phyloP scores from a whole-genome alignment of 371 early-diverging fungal genomes.

The Lichtheimia ramosa region DNA sequence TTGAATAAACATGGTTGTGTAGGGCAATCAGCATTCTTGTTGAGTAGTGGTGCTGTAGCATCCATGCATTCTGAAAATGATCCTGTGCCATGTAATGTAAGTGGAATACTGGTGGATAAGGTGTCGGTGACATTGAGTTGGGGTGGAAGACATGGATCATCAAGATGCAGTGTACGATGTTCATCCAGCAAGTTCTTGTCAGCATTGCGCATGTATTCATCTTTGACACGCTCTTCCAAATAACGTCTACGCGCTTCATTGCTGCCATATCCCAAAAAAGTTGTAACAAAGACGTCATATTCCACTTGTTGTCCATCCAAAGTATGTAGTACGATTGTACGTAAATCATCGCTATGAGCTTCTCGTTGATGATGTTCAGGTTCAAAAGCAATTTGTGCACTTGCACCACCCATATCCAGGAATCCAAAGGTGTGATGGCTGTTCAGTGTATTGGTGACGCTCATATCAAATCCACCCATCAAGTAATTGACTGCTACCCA shows the following conservation, averaged over 20 bases:
- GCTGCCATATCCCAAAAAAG: slow-evolving; percentile 93
- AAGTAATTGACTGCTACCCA: slow-evolving; percentile 95
- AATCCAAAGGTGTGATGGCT: slow-evolving; percentile 82
- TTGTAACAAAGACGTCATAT: slow-evolving; percentile 84
- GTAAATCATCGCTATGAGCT: slow-evolving; percentile 70
- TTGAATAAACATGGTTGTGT: slow-evolving; percentile 87
- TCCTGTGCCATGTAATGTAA: slow-evolving; percentile 77
- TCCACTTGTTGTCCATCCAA: slow-evolving; percentile 63
- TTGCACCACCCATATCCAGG: slow-evolving; percentile 90
- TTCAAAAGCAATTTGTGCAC: slow-evolving; percentile 86
- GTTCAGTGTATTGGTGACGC: slow-evolving; percentile 28
- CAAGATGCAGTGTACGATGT: slow-evolving; percentile 39
- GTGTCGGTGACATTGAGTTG: slow-evolving; percentile 50
- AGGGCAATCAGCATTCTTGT: slow-evolving; percentile 72
- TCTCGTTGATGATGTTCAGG: slow-evolving; percentile 60
- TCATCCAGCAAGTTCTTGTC: slow-evolving; percentile 14
- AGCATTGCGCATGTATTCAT: slow-evolving; percentile 10
- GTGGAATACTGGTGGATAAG: slow-evolving; percentile 40
- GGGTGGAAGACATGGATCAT: slow-evolving; percentile 84
- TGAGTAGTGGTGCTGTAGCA: slow-evolving; percentile 66
- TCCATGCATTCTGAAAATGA: slow-evolving; percentile 69
- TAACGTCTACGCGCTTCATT: slow-evolving; percentile 90
- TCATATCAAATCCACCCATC: slow-evolving; percentile 69
- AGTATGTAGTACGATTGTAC: slow-evolving; percentile 63
- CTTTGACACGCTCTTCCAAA: slow-evolving; percentile 36